Base-by-base conservation (phyloP, 2,329 filamentous ascomycete genomes). In the Exophiala calicioides region DNA sequence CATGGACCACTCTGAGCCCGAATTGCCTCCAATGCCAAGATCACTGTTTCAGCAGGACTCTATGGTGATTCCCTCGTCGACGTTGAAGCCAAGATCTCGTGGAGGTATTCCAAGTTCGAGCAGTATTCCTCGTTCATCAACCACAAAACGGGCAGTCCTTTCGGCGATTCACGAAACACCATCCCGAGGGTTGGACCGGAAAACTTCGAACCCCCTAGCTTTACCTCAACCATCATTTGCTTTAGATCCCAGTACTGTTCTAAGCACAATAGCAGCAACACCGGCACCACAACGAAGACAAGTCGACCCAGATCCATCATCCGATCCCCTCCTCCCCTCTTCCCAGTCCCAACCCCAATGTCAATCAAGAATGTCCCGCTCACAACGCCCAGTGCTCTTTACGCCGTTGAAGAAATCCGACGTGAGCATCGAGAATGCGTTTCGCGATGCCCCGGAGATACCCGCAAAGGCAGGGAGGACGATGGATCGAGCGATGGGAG, bases 101-200 rank as follows among this genome's bases (percentile, higher is more conserved):
- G 23, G 29, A 52, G 58, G 39, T 45, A 50, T 31, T 50, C 61
- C 35, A 5, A 39, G 18, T 27, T 44, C 37, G 12, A 35, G n/a
- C 18, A 40, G 37, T 39, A 40, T 42, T n/a, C 24, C 37, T 23
- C 26, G 41, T 12, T 49, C 52, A 26, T 56, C 55, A 30, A 41
- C 45, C 16, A 57, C 35, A 24, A 59, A 56, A 48, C 40, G 48
- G 36, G 55, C 55, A 15, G 55, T 58, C 16, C 29, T 59, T 4
- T 21, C 62, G 54, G 37, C 63, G 56, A 21, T 62, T 19, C 63
- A 70, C 35, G 69, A 71, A 49, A 73, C 70, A 1, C 70, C 70
- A 1, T 65, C 67, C 2, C 64, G 66, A 4, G 65, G 65, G 3
- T 47, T 62, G 8, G 51, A 61, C 2, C 65, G 59, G 27, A 52